Conservation (phyloP, 345 rosid genomes). For the Boechera retrofracta region DNA sequence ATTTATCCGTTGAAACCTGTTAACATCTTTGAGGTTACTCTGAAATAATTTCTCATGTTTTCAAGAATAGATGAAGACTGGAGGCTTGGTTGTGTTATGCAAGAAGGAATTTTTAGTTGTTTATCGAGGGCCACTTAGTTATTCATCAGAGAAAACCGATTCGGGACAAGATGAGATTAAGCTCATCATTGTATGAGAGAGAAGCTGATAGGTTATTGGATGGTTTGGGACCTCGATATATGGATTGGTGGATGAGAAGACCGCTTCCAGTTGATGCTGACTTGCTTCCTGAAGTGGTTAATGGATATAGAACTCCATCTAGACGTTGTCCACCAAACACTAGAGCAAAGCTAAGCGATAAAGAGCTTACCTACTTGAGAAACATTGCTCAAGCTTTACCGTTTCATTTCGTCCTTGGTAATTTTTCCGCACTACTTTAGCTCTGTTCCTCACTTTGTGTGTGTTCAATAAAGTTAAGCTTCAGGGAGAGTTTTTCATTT, state of each 20-base stretch:
- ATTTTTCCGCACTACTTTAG: background rate
- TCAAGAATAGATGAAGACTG: constrained; percentile 72
- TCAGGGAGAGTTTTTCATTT: background rate
- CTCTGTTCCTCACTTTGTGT: constrained; percentile 24
- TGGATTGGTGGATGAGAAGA: constrained; percentile 94
- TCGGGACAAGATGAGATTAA: constrained; percentile 38
- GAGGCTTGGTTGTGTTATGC: constrained; percentile 81
- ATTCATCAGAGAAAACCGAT: constrained; percentile 22
- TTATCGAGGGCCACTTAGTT: constrained; percentile 56
- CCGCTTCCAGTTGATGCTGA: constrained; percentile 92
- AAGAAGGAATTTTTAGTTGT: constrained; percentile 62
- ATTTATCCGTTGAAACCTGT: constrained; percentile 4
- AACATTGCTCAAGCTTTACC: constrained; percentile 73
- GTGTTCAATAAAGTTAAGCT: background rate
- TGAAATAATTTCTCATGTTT: constrained; percentile 22
- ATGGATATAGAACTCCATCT: constrained; percentile 67
- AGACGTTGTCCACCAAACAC: constrained; percentile 68
- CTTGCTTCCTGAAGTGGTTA: constrained; percentile 70
- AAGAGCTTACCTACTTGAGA: constrained; percentile 75
- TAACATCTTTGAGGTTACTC: background rate
- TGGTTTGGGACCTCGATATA: constrained; percentile 82
- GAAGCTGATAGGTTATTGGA: constrained; percentile 85
- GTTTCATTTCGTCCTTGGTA: constrained; percentile 91
- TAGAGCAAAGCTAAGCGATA: constrained; percentile 55
- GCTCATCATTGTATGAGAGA: constrained; percentile 69